Evolutionary conservation across 805 yeast species (phyloP), one percentile per base, ranked within the genome.

Genomic region (Wickerhamomyces ciferrii): DNA sequence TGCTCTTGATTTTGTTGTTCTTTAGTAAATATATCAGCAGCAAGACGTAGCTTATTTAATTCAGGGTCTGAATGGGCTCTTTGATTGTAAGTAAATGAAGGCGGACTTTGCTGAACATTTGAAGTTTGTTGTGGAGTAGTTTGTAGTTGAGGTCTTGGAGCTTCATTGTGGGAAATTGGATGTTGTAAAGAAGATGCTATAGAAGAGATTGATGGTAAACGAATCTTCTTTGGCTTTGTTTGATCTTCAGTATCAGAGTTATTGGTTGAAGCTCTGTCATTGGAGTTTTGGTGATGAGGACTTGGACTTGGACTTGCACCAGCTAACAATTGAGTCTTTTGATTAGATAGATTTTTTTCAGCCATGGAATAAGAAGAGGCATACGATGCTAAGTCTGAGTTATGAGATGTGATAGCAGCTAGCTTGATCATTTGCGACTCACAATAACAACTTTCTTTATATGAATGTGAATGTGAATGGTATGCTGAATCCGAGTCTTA

Each of bases 11-110:
- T 21, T 4, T 10, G 23, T 19, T 24, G 17, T 43, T 21, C 18
- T 38, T 43, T 19, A 10, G 45, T 35, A 14, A 43, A 43, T n/a
- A 43, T 43, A 5, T 43, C 45, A 14, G 45, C 45, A 20, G 45
- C 45, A 5, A 39, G 25, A 19, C 37, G 37, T 14, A 43, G 23
- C 15, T 37, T 43, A 17, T 43, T 43, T 15, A 43, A 15, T 31
- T 37, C 37, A 20, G 39, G 39, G 10, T 37, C 25, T 37, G 39
- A 37, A 20, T 37, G 39, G 21, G 39, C 39, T 37, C 39, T 37
- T 37, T 37, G 39, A 14, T 34, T 34, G 10, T 34, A 34, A 9
- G 21, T 18, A 6, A 34, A 18, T 20, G 24, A 5, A 14, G 39
- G 24, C 2, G 25, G 13, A 37, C 13, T n/a, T 17, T 15, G 23